Base-by-base conservation (phyloP, 257 asterid species). In the Asclepias syriaca region DNA sequence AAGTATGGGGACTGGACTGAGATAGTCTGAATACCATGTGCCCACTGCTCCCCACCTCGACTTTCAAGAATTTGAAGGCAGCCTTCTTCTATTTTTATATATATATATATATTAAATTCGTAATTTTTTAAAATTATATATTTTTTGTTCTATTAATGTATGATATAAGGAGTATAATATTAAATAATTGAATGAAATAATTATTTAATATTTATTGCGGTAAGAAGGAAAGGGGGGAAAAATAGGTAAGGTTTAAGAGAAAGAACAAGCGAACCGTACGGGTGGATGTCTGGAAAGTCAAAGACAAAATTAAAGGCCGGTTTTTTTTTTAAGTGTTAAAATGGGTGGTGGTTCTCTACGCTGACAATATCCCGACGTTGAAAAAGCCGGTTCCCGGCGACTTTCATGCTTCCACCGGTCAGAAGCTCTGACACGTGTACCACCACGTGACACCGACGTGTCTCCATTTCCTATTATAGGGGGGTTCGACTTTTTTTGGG, bases 211-310 rank as follows among this genome's bases (percentile, higher is more conserved):
- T 24, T 24, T 24, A 24, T 24, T 24, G 27, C 27, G n/a, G n/a
- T n/a, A n/a, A n/a, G n/a, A n/a, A n/a, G n/a, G n/a, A n/a, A n/a
- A n/a, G n/a, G n/a, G n/a, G n/a, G n/a, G 27, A 24, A 24, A 59
- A 27, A 11, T 24, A 32, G 66, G 22, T 63, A 22, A 63, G 48
- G 48, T 63, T 34, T 22, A 12, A 12, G 14, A 34, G 67, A 75
- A 75, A 79, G 78, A 73, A 82, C 80, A 77, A 72, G 78, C 72
- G 74, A 80, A 75, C 78, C 74, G 82, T 79, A 76, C 83, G 85
- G 78, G 77, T 69, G 75, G 22, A 50, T 76, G 84, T 78, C 84
- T 54, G 6, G 34, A 65, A 40, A 75, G 78, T 59, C 63, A 77
- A 67, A 64, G 79, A 80, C 83, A 75, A 84, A 71, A 66, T 45